Percentiles rank a stretch among this genome's conserved stretches.
phyloP scores from a whole-genome alignment of 1,284 basidiomycete species.

The Vanrija sp. region DNA sequence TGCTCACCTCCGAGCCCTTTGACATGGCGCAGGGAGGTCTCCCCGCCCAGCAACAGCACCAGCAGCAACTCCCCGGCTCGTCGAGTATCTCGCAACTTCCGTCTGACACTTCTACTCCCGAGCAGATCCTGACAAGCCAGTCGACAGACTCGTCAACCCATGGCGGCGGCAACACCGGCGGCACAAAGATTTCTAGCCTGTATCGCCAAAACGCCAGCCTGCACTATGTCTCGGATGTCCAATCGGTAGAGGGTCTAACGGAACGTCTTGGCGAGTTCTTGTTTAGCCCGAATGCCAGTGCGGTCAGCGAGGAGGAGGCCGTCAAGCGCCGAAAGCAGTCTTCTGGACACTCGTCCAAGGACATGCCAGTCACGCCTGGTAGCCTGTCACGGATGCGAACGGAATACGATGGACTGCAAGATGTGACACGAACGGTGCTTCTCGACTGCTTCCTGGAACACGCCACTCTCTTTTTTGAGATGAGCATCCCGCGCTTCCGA shows the following conservation, averaged over 20 bases:
- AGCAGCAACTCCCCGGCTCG: too few relatives aligned
- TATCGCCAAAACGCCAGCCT: constrained; percentile 26
- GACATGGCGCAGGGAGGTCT: too few relatives aligned
- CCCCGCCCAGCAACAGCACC: too few relatives aligned
- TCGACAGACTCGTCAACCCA: constrained; percentile 22
- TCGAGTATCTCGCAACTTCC: neutral
- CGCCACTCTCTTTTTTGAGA: constrained; percentile 40
- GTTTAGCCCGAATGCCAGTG: constrained; percentile 26
- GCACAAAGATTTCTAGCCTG: constrained; percentile 10
- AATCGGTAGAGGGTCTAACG: constrained; percentile 32
- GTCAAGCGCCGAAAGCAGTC: constrained; percentile 12
- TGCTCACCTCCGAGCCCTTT: too few relatives aligned
- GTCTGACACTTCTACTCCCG: too few relatives aligned
- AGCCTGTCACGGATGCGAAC: constrained; percentile 5
- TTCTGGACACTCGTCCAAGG: neutral
- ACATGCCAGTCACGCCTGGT: neutral
- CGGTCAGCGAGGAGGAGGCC: constrained; percentile 15
- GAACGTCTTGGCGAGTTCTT: constrained; percentile 43
- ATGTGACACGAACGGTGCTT: constrained; percentile 29
- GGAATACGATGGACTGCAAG: constrained; percentile 37
- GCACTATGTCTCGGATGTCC: constrained; percentile 27
- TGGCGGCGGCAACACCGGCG: constrained; percentile 9
- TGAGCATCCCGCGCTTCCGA: constrained; percentile 42
- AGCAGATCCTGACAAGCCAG: neutral
- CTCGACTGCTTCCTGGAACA: constrained; percentile 41